Conservation (phyloP, 306 rosid genomes). For the Luffa acutangula region DNA sequence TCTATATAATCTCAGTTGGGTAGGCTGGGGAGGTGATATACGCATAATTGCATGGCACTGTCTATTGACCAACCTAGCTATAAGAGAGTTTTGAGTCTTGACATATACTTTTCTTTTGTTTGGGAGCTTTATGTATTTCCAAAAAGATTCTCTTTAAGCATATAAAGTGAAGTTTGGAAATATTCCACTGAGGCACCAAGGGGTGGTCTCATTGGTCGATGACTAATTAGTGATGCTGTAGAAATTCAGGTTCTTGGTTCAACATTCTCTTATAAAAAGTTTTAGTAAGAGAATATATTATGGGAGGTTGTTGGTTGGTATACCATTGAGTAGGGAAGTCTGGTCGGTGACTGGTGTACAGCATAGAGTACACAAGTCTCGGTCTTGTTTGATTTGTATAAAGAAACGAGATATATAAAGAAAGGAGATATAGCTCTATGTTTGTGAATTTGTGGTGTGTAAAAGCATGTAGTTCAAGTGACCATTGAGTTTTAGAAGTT, state of each 20-base stretch:
- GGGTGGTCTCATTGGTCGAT: background rate
- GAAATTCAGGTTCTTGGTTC: background rate
- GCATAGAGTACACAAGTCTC: background rate
- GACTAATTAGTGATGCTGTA: background rate
- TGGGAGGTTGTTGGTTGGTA: background rate
- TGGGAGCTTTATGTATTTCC: background rate
- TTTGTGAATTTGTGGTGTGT: too few species aligned
- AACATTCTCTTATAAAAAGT: background rate
- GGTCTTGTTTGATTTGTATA: background rate
- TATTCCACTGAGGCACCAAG: background rate
- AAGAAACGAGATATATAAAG: too few species aligned
- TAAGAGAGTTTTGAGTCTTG: background rate
- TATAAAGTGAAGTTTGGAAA: background rate
- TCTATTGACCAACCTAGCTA: background rate
- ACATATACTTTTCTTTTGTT: background rate
- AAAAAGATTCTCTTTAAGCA: background rate
- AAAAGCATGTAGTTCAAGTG: too few species aligned
- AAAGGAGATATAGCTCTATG: too few species aligned
- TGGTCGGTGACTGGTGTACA: background rate
- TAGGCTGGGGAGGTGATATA: background rate
- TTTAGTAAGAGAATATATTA: background rate
- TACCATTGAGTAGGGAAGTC: background rate
- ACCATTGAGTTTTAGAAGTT: background rate
- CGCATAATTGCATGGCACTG: background rate
- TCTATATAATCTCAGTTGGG: background rate